A percentile compares a stretch with the other conserved stretches of the same genome.
These are phyloP conservation scores for Acanthamoeba healyi DNA, from an alignment of 208 protist species.

Conservation along the genomic window DNA sequence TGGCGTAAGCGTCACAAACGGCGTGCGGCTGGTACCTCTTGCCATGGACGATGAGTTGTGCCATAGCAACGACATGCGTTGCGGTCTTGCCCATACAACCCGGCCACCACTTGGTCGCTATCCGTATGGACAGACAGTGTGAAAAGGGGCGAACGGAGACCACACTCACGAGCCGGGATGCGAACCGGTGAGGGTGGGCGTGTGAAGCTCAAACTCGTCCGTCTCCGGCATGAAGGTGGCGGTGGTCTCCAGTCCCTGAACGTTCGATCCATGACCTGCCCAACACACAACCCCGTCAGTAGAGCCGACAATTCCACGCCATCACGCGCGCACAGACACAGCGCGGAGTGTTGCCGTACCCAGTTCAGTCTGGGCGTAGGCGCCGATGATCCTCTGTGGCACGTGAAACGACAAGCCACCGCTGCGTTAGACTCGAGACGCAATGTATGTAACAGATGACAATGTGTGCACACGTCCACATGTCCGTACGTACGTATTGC, in stretches of 20 bases:
- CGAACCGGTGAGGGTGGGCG: conserved; percentile 79
- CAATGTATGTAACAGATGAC: no score
- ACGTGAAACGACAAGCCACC: neutral
- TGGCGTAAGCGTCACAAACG: neutral
- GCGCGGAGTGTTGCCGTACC: neutral
- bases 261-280: conserved; percentile 78
- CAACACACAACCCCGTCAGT: neutral
- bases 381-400: conserved; percentile 65
- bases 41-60: conserved; percentile 82
- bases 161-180: no score
- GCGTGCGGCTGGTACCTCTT: no score
- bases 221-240: conserved; percentile 82
- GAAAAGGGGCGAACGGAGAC: neutral
- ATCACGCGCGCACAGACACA: neutral
- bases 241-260: conserved; percentile 86
- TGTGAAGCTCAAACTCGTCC: conserved; percentile 87
- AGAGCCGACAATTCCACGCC: neutral
- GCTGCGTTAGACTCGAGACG: no score
- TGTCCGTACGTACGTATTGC: conserved; percentile 71
- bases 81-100: conserved; percentile 76
- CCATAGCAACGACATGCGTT: conserved; percentile 83
- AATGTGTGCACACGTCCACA: no score
- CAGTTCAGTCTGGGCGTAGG: conserved; percentile 75
- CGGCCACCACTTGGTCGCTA: conserved; percentile 84
- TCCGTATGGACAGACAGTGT: no score